phyloP scores from a whole-genome alignment of 2,329 filamentous ascomycete genomes.

The Cytospora leucostoma region DNA sequence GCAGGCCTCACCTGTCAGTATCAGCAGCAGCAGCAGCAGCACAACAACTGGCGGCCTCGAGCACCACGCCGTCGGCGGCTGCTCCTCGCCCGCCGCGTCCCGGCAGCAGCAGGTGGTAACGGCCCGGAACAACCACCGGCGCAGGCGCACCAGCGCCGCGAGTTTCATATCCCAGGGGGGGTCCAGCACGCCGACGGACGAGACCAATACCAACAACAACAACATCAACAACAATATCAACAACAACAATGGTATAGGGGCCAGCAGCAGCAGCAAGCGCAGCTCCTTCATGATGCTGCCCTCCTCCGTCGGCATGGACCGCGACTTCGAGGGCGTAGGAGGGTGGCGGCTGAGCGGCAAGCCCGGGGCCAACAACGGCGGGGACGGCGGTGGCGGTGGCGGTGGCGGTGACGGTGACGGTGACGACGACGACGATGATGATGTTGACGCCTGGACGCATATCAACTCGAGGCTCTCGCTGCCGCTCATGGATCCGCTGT shows the following conservation, averaged over 20 bases:
- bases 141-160: slow-evolving; percentile 33
- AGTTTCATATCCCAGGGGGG: slow-evolving; percentile 37
- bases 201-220: slow-evolving; percentile 33
- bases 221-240: slow-evolving; percentile 33
- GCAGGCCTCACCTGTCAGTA: slow-evolving; percentile 6
- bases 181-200: slow-evolving; percentile 35
- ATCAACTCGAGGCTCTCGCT: slow-evolving; percentile 56
- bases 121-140: slow-evolving; percentile 22
- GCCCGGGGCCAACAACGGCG: slow-evolving; percentile 38
- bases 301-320: slow-evolving; percentile 52
- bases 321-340: slow-evolving; percentile 62
- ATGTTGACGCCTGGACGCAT: slow-evolving; percentile 49
- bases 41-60: neutral
- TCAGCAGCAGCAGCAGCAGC: slow-evolving; percentile 15
- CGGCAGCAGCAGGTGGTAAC: slow-evolving; percentile 17
- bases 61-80: too few species aligned
- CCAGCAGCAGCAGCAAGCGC: slow-evolving; percentile 22
- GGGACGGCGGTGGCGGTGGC: too few species aligned
- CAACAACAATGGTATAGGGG: slow-evolving; percentile 31
- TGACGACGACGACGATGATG: slow-evolving; percentile 34
- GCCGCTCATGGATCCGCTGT: slow-evolving; percentile 43
- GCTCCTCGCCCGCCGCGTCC: slow-evolving; percentile 19
- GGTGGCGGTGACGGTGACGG: too few species aligned
- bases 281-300: slow-evolving; percentile 40
- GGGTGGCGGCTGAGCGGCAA: slow-evolving; percentile 57